Evolutionary conservation across 257 asterid genomes (phyloP).

Genomic region (Solanum pinnatisectum): DNA sequence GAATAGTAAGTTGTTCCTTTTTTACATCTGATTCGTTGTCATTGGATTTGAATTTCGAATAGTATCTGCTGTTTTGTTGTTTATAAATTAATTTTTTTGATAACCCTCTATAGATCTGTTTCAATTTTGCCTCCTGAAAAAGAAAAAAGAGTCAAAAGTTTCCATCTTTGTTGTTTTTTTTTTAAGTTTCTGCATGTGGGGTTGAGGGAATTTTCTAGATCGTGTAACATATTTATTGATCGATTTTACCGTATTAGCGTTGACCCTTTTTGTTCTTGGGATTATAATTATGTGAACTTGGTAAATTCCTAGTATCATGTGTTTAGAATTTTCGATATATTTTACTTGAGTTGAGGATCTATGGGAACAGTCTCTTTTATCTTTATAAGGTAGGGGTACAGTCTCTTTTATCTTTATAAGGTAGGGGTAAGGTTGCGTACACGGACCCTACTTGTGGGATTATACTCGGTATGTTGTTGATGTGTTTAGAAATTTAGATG

Average conservation of each 20-base stretch:
- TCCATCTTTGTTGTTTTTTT: neutral
- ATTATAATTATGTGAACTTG: neutral
- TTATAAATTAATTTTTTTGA: neutral
- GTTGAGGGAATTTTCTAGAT: neutral
- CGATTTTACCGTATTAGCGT: neutral
- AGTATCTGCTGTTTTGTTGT: neutral
- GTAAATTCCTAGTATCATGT: neutral
- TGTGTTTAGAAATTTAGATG: neutral
- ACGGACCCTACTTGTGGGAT: neutral
- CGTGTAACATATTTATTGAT: neutral
- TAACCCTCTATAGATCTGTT: neutral
- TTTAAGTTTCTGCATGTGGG: neutral
- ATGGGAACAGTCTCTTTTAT: neutral
- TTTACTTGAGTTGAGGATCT: neutral
- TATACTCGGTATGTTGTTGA: neutral
- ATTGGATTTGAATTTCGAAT: neutral
- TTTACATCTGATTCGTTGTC: neutral
- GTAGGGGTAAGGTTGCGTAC: neutral
- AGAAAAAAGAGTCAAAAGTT: neutral
- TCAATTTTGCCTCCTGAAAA: neutral
- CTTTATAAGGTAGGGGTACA: neutral
- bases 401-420: neutral
- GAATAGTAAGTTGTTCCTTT: conserved; percentile 44
- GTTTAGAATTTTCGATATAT: neutral
- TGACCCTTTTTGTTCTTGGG: neutral